phyloP scores from a whole-genome alignment of 345 rosid species.

The Aurinia saxatilis region DNA sequence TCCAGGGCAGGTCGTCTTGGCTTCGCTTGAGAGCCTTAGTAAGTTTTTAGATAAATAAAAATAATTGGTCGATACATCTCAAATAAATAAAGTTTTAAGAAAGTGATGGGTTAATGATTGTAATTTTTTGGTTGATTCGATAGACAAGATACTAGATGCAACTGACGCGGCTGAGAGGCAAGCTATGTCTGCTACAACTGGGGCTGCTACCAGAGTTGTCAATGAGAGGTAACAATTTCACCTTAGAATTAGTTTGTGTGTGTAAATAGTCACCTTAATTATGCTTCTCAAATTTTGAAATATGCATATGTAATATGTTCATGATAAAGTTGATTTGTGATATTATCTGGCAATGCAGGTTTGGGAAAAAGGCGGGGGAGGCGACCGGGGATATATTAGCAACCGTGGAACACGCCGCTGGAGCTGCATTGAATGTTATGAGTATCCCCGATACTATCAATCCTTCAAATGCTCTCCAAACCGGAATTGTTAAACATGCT shows the following conservation, averaged over 20 bases:
- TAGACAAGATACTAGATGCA: slow-evolving; percentile 81
- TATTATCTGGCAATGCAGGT: slow-evolving; percentile 34
- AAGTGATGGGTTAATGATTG: too few species aligned
- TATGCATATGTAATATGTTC: not conserved
- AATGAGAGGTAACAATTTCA: slow-evolving; percentile 36
- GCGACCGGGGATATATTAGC: slow-evolving; percentile 65
- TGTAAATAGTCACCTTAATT: too few species aligned
- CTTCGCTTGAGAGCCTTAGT: slow-evolving; percentile 88
- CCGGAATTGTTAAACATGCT: slow-evolving; percentile 44
- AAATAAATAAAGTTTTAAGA: too few species aligned
- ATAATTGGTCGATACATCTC: too few species aligned
- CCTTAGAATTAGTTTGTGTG: too few species aligned
- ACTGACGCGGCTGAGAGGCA: slow-evolving; percentile 84
- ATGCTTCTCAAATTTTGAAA: not conserved
- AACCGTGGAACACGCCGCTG: slow-evolving; percentile 67
- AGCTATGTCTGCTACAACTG: slow-evolving; percentile 61
- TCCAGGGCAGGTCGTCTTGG: slow-evolving; percentile 82
- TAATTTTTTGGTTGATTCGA: not conserved
- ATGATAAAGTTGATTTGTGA: not conserved
- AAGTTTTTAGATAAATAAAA: slow-evolving; percentile 32
- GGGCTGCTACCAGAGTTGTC: slow-evolving; percentile 66
- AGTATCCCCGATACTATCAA: slow-evolving; percentile 67
- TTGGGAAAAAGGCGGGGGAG: slow-evolving; percentile 82
- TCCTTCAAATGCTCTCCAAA: slow-evolving; percentile 58
- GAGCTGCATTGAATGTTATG: slow-evolving; percentile 68